These are phyloP conservation scores for Salvia miltiorrhiza DNA, from an alignment of 257 asterid genomes.

Conservation along the genomic window DNA sequence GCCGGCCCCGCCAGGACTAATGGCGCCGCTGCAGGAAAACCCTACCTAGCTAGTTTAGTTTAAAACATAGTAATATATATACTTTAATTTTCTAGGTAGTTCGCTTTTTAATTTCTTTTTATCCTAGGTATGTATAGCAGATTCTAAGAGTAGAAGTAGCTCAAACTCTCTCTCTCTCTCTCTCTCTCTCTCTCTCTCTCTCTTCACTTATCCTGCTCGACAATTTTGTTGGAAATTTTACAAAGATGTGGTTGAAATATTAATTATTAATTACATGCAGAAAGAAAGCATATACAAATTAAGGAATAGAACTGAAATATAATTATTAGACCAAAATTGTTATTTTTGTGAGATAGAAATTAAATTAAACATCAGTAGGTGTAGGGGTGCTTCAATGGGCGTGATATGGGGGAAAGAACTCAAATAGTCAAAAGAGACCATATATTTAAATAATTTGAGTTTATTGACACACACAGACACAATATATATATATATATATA, in stretches of 20 bases:
- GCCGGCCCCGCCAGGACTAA: conserved; percentile 52
- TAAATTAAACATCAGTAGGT: too few species aligned
- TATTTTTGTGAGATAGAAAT: too few species aligned
- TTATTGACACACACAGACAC: too few species aligned
- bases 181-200: background rate
- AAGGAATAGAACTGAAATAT: background rate
- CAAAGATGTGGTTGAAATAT: background rate
- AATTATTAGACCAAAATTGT: background rate
- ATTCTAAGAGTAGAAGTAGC: background rate
- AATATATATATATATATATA: too few species aligned
- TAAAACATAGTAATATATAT: background rate
- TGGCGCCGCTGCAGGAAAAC: background rate
- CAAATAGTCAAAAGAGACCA: background rate
- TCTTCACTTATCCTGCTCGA: background rate
- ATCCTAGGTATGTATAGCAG: background rate
- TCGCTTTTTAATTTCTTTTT: background rate
- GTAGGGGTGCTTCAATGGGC: too few species aligned
- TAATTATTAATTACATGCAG: background rate
- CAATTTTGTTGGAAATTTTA: background rate
- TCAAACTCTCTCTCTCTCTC: background rate
- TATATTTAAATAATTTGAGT: too few species aligned
- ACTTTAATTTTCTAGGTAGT: background rate
- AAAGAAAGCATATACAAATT: background rate
- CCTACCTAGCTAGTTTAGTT: conserved; percentile 2
- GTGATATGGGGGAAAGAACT: background rate